These are phyloP conservation scores for Rhododendron williamsianum DNA, from an alignment of 148 eudicot genomes.

Conservation along the genomic window DNA sequence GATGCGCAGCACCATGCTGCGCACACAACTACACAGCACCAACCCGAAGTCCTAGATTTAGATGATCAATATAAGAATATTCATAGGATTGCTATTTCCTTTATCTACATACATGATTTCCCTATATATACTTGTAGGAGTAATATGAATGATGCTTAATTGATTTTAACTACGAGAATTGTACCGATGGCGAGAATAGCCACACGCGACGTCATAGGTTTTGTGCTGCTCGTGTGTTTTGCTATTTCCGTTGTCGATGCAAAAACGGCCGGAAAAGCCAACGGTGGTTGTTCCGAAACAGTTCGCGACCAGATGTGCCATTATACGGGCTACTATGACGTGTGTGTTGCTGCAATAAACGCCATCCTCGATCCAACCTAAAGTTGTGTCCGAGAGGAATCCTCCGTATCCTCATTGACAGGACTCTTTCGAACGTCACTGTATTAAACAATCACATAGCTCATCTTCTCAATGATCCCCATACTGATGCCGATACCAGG, in stretches of 20 bases:
- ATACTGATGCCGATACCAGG: neutral
- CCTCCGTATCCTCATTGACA: neutral
- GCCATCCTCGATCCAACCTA: neutral
- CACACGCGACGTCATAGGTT: too few relatives aligned
- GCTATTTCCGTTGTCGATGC: neutral
- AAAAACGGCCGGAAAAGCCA: neutral
- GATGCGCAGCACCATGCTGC: too few relatives aligned
- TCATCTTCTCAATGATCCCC: neutral
- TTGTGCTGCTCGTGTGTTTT: too few relatives aligned
- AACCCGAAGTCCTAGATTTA: too few relatives aligned
- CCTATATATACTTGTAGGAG: too few relatives aligned
- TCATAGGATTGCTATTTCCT: too few relatives aligned
- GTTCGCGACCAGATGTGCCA: neutral
- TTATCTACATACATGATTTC: too few relatives aligned
- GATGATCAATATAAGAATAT: too few relatives aligned
- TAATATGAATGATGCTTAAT: too few relatives aligned
- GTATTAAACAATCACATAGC: neutral
- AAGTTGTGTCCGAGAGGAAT: neutral
- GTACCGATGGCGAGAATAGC: too few relatives aligned
- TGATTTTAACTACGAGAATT: too few relatives aligned
- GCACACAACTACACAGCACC: too few relatives aligned
- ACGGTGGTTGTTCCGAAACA: neutral
- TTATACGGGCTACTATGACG: neutral
- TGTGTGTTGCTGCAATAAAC: neutral
- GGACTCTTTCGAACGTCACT: neutral